phyloP scores from a whole-genome alignment of 2,329 filamentous ascomycete genomes.

The Cladosporium sp. region DNA sequence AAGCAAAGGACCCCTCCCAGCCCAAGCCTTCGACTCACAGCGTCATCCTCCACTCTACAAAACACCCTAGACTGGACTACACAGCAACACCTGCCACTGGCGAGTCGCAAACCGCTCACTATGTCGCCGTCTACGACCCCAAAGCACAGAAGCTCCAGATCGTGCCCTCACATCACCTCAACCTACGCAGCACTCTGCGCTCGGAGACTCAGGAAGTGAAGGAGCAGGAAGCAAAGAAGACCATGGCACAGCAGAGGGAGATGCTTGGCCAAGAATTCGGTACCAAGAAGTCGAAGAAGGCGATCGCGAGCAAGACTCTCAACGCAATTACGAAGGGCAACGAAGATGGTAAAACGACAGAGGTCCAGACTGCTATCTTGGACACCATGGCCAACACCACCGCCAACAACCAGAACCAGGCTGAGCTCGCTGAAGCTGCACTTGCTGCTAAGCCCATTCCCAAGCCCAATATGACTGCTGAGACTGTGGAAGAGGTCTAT shows the following conservation, averaged over 20 bases:
- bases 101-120: conserved; percentile 58
- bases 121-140: conserved; percentile 61
- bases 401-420: conserved; percentile 64
- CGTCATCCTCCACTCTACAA: conserved; percentile 60
- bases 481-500: conserved; percentile 72
- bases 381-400: conserved; percentile 63
- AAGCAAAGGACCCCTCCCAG: conserved; percentile 13
- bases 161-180: conserved; percentile 55
- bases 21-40: conserved; percentile 39
- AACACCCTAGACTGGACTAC: conserved; percentile 62
- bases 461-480: conserved; percentile 65
- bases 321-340: conserved; percentile 62
- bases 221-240: conserved; percentile 31
- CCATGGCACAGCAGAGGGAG: conserved; percentile 62
- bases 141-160: conserved; percentile 54
- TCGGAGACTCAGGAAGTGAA: conserved; percentile 45
- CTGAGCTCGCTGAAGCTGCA: conserved; percentile 64
- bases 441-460: conserved; percentile 73
- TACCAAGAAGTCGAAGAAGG: conserved; percentile 83
- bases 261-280: conserved; percentile 77
- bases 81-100: conserved; percentile 42
- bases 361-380: conserved; percentile 61
- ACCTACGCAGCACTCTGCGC: conserved; percentile 53
- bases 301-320: conserved; percentile 65
- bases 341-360: conserved; percentile 49